Evolutionary conservation across 2,329 filamentous ascomycete species (phyloP).

Genomic region (Scedosporium aurantiacum): DNA sequence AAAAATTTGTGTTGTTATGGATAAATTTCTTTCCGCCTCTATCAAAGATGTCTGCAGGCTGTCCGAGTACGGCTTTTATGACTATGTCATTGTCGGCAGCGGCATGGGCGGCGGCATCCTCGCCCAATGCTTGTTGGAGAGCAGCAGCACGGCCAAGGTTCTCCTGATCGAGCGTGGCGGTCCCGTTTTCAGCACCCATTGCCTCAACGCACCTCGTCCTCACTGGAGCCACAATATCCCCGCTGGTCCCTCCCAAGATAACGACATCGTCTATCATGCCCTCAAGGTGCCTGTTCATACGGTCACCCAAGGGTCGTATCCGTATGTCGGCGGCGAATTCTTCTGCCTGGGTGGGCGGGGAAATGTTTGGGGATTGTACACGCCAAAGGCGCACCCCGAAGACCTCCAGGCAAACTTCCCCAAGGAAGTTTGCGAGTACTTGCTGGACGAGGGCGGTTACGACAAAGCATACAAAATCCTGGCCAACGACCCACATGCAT

Average conservation of each 20-base stretch:
- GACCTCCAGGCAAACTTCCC: conserved; percentile 28
- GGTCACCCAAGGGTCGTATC: neutral
- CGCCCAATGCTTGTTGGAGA: conserved; percentile 37
- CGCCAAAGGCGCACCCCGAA: conserved; percentile 3
- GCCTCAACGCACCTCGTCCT: conserved; percentile 3
- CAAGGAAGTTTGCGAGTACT: neutral
- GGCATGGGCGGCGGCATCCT: conserved; percentile 41
- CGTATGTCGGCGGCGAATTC: conserved; percentile 1
- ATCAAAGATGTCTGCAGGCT: conserved; percentile 3
- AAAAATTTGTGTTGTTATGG: neutral
- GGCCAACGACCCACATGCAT: conserved; percentile 1
- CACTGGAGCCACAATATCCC: conserved; percentile 6
- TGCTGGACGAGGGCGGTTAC: conserved; percentile 1
- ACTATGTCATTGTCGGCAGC: conserved; percentile 44
- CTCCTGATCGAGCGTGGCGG: conserved; percentile 43
- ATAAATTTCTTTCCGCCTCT: conserved; percentile 5
- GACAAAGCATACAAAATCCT: conserved; percentile 3
- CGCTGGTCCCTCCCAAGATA: conserved; percentile 3
- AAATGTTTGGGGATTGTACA: conserved; percentile 5
- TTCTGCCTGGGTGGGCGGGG: conserved; percentile 3
- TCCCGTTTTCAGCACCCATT: conserved; percentile 3
- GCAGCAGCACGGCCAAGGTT: conserved; percentile 39
- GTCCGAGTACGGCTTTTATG: conserved; percentile 20
- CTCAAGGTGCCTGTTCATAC: conserved; percentile 4
- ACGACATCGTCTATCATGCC: conserved; percentile 6